These are phyloP conservation scores for Fusarium sp. DNA, from an alignment of 2,329 filamentous ascomycete genomes.

Conservation along the genomic window DNA sequence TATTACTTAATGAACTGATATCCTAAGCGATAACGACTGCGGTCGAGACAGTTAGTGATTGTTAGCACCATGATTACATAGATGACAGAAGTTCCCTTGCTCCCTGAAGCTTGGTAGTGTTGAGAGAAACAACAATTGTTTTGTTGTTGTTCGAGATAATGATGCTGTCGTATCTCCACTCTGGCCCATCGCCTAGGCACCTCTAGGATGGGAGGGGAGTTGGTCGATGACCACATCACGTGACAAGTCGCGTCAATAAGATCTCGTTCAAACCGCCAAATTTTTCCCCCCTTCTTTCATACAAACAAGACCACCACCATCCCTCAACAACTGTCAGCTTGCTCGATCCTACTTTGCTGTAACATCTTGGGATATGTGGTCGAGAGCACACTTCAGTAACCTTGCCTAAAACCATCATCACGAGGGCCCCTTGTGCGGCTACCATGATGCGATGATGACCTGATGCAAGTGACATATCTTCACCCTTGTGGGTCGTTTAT, in stretches of 20 bases:
- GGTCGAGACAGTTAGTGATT: not conserved
- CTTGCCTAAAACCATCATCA: conserved; percentile 75
- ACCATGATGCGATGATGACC: conserved; percentile 75
- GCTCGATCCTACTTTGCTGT: conserved; percentile 54
- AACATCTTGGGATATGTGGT: conserved; percentile 62
- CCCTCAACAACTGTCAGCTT: conserved; percentile 53
- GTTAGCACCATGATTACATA: not conserved
- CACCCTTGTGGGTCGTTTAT: conserved; percentile 1
- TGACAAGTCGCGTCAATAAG: conserved; percentile 36
- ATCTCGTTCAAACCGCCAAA: conserved; percentile 9
- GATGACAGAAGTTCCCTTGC: not conserved
- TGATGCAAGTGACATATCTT: conserved; percentile 68
- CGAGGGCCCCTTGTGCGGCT: conserved; percentile 71
- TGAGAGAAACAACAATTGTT: not conserved
- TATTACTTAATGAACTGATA: not conserved
- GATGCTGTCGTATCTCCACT: not conserved
- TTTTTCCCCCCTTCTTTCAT: conserved; percentile 44
- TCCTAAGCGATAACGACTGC: not conserved
- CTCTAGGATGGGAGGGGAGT: no score
- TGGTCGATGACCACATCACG: conserved; percentile 25
- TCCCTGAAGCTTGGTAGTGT: not conserved
- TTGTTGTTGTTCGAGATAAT: not conserved
- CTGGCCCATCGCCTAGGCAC: not conserved
- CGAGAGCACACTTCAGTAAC: conserved; percentile 64
- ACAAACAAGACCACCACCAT: conserved; percentile 56